Conservation (phyloP, 208 protist genomes). For the Crithidia brevicula region DNA sequence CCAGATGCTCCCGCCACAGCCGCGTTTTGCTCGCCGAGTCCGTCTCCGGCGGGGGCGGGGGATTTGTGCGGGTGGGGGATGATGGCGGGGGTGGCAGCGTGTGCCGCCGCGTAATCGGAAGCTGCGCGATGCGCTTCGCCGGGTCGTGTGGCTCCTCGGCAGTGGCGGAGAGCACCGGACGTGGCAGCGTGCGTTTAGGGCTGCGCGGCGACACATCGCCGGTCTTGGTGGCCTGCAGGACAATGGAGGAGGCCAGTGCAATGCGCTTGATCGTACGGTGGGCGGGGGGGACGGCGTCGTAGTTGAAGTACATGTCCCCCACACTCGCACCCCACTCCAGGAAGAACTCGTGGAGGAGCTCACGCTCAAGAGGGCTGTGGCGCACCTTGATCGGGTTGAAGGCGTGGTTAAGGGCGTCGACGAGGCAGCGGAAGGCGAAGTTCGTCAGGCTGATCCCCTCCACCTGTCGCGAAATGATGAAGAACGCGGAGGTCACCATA, state of each 20-base stretch:
- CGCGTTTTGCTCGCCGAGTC: conserved; percentile 26
- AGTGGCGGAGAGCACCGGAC: conserved; percentile 23
- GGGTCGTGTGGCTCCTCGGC: conserved; percentile 22
- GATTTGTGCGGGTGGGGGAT: neutral
- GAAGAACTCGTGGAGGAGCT: conserved; percentile 77
- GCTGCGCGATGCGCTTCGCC: neutral
- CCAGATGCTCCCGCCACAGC: conserved; percentile 24
- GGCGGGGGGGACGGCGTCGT: conserved; percentile 39
- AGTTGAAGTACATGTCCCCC: conserved; percentile 80
- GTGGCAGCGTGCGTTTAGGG: neutral
- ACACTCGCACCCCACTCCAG: conserved; percentile 67
- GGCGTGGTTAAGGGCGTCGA: conserved; percentile 75
- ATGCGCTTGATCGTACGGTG: conserved; percentile 71
- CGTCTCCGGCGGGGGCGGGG: neutral
- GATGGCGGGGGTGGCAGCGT: neutral
- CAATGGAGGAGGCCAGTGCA: conserved; percentile 63
- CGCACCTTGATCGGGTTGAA: conserved; percentile 79
- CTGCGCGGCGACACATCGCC: conserved; percentile 6
- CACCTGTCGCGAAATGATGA: conserved; percentile 57
- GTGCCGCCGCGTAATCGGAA: neutral
- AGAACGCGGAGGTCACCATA: conserved; percentile 73
- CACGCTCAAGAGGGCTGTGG: conserved; percentile 69
- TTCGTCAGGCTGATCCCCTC: conserved; percentile 42
- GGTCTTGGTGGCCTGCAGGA: conserved; percentile 36
- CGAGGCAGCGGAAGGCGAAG: conserved; percentile 66